phyloP scores from a whole-genome alignment of 2,329 filamentous ascomycete genomes.

The Monosporascus sp. region DNA sequence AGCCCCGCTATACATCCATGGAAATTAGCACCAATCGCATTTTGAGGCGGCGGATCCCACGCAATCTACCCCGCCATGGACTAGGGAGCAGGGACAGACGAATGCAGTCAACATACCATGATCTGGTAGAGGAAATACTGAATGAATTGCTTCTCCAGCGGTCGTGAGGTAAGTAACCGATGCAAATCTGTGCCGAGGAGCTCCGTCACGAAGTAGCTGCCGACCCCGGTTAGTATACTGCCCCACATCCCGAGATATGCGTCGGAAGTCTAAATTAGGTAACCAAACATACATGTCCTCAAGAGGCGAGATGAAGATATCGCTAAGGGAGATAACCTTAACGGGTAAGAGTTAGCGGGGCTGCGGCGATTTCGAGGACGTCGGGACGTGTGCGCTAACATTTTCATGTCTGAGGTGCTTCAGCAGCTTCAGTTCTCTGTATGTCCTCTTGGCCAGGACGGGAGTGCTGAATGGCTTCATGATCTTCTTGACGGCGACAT shows the following conservation, averaged over 20 bases:
- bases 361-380: constrained; percentile 10
- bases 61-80: background rate
- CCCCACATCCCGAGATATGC: background rate
- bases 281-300: constrained; percentile 82
- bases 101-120: constrained; percentile 58
- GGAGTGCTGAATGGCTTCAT: constrained; percentile 99
- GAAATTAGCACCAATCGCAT: constrained; percentile 1
- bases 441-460: constrained; percentile 94
- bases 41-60: background rate
- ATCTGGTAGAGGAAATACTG: constrained; percentile 99
- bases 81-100: background rate
- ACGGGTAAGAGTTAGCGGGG: constrained; percentile 8
- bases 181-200: constrained; percentile 95
- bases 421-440: constrained; percentile 92
- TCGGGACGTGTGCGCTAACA: constrained; percentile 44
- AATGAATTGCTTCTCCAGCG: constrained; percentile 98
- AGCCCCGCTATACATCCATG: constrained; percentile 61
- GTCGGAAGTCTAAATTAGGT: constrained; percentile 7
- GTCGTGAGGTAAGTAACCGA: constrained; percentile 87
- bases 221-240: constrained; percentile 13
- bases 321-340: constrained; percentile 93
- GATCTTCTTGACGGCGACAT: constrained; percentile 99
- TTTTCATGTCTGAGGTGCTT: constrained; percentile 98
- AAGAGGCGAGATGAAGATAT: constrained; percentile 98
- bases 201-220: constrained; percentile 95